Evolutionary conservation across 352 stramenopile genomes (phyloP), one percentile per base, ranked within the genome.

Genomic region (Peronospora destructor): DNA sequence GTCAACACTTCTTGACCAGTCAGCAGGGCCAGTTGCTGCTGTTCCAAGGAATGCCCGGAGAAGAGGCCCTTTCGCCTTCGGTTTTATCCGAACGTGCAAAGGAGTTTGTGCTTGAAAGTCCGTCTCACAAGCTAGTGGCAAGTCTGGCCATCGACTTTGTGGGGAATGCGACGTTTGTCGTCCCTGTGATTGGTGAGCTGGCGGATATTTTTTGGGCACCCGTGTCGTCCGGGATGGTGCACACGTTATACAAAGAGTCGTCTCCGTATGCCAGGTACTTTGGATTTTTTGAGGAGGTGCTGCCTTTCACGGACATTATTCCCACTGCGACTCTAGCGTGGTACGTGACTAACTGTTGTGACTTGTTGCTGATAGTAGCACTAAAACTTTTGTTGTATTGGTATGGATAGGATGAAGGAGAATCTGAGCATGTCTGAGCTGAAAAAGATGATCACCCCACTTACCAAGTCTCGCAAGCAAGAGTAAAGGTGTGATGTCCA

Each of bases 251-350:
- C 59, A 84, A 88, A 42, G 64, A 87, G 6, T 85, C 78, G 6
- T 82, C 68, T 30, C 88, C 87, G 6, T 86, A 73, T 36, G 65
- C 84, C 30, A 96, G 95, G 59, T 96, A 97, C 52, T 37, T 97
- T 23, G 73, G 66, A 3, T 82, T 89, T 47, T 13, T 91, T 2
- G 81, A 93, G 36, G 81, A 95, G 49, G 10, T 92, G 12, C 56
- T 98, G 40, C 94, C 94, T 1, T 98, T 98, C 69, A 98, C 94
- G 10, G 94, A 98, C 63, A 76, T 96, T 30, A 85, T 98, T 35
- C 94, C 94, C 9, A 95, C 85, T n/a, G 94, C 92, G 8, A 97
- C 87, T 1, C 50, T 98, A 29, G 90, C 87, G 9, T 98, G 92
- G 90, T 87, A 46, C 5, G 67, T 33, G 14, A 47, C 7, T 45